Conservation (phyloP, 495 filamentous ascomycete genomes). For the Pyrenula massariospora region DNA sequence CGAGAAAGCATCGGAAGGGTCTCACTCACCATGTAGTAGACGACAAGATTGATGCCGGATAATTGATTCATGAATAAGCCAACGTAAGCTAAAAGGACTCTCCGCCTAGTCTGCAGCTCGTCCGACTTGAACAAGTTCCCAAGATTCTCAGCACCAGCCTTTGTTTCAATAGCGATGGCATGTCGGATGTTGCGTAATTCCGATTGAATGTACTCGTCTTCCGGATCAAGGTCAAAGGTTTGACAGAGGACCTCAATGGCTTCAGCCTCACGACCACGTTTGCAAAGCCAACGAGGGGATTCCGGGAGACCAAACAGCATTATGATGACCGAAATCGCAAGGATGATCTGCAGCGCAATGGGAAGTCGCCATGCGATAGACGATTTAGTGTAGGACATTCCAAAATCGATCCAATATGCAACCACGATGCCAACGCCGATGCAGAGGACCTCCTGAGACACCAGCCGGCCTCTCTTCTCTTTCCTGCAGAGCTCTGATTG, state of each 20-base stretch:
- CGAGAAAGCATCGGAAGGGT: not conserved
- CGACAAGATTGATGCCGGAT: not conserved
- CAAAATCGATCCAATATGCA: constrained; percentile 38
- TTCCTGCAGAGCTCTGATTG: constrained; percentile 51
- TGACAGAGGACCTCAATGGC: not conserved
- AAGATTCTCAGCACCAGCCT: not conserved
- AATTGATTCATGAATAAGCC: constrained; percentile 3
- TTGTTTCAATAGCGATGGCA: not conserved
- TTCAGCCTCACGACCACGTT: not conserved
- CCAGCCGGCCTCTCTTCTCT: constrained; percentile 46
- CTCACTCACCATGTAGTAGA: not conserved
- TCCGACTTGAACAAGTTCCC: not conserved
- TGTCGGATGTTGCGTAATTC: not conserved
- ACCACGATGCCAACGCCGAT: constrained; percentile 50
- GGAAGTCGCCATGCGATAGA: constrained; percentile 41
- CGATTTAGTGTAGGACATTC: constrained; percentile 31
- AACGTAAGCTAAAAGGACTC: not conserved
- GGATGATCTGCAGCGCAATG: constrained; percentile 47
- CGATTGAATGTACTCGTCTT: not conserved
- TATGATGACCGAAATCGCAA: constrained; percentile 38
- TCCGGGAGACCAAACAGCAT: constrained; percentile 44
- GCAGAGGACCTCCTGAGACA: constrained; percentile 50
- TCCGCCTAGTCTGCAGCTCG: not conserved
- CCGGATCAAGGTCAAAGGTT: not conserved
- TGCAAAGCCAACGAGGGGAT: constrained; percentile 28